phyloP scores from a whole-genome alignment of 306 rosid genomes.

The Prunus dulcis region DNA sequence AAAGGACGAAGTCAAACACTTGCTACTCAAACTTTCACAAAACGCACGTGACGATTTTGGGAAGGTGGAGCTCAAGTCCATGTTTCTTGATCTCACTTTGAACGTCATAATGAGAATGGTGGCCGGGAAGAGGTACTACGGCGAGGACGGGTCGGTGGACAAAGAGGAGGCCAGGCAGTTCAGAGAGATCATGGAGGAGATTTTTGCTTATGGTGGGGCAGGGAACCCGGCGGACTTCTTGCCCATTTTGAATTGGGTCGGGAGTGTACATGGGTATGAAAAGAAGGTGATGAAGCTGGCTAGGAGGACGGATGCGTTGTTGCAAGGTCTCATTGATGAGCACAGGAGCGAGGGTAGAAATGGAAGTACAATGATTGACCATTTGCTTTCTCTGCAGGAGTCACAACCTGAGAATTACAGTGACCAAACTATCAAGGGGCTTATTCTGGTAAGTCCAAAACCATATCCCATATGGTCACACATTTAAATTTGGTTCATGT shows the following conservation, averaged over 20 bases:
- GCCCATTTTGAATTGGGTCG: constrained; percentile 3
- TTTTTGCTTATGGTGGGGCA: not conserved
- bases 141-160: constrained; percentile 15
- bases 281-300: not conserved
- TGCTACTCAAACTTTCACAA: constrained; percentile 26
- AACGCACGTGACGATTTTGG: constrained; percentile 14
- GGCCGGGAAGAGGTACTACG: constrained; percentile 62
- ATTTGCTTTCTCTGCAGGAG: constrained; percentile 41
- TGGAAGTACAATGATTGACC: constrained; percentile 37
- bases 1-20: constrained; percentile 37
- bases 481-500: too few species aligned
- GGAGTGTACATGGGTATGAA: not conserved
- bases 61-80: constrained; percentile 33
- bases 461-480: not conserved
- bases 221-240: not conserved
- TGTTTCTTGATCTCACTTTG: constrained; percentile 44
- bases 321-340: constrained; percentile 64
- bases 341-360: constrained; percentile 22
- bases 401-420: constrained; percentile 51
- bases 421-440: constrained; percentile 62
- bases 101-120: constrained; percentile 64
- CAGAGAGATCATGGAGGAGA: not conserved
- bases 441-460: constrained; percentile 40
- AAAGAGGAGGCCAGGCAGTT: not conserved
- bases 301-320: constrained; percentile 18